These are phyloP conservation scores for Eucalyptus leucophloia DNA, from an alignment of 345 rosid genomes.

Conservation along the genomic window DNA sequence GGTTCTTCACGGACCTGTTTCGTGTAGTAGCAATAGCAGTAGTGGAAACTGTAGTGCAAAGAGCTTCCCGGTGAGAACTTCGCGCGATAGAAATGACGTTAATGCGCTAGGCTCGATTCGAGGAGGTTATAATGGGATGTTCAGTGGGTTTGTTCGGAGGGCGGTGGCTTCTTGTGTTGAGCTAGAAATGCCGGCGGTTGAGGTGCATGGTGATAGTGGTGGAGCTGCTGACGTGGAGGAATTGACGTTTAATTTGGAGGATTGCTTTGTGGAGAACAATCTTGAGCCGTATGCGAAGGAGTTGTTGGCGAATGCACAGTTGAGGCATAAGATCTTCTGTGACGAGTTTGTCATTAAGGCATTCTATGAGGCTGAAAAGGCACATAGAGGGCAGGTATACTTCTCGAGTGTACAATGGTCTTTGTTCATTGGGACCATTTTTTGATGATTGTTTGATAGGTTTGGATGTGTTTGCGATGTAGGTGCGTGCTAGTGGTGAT, in stretches of 20 bases:
- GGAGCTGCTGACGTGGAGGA: slow-evolving; percentile 41
- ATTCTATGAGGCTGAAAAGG: slow-evolving; percentile 80
- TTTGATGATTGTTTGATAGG: not conserved
- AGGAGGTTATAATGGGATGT: slow-evolving; percentile 31
- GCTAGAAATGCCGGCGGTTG: slow-evolving; percentile 34
- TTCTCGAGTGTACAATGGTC: not conserved
- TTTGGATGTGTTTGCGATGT: slow-evolving; percentile 7
- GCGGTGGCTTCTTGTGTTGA: slow-evolving; percentile 75
- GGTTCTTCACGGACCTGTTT: slow-evolving; percentile 63
- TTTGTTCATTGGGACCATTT: not conserved
- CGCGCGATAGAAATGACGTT: not conserved
- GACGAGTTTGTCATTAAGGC: slow-evolving; percentile 71
- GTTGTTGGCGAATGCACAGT: slow-evolving; percentile 50
- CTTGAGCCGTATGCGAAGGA: slow-evolving; percentile 50
- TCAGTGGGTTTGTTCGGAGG: slow-evolving; percentile 57
- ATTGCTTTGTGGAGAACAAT: slow-evolving; percentile 21
- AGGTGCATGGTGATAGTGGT: slow-evolving; percentile 1
- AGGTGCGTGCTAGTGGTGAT: slow-evolving; percentile 96
- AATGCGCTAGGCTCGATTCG: not conserved
- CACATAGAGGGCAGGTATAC: slow-evolving; percentile 91
- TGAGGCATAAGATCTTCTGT: slow-evolving; percentile 54
- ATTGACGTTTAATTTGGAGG: slow-evolving; percentile 74
- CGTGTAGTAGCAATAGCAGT: slow-evolving; percentile 21
- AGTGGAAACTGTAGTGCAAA: slow-evolving; percentile 3
- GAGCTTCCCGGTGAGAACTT: slow-evolving; percentile 57